phyloP scores from a whole-genome alignment of 257 asterid genomes.

The Jasminum sambac region DNA sequence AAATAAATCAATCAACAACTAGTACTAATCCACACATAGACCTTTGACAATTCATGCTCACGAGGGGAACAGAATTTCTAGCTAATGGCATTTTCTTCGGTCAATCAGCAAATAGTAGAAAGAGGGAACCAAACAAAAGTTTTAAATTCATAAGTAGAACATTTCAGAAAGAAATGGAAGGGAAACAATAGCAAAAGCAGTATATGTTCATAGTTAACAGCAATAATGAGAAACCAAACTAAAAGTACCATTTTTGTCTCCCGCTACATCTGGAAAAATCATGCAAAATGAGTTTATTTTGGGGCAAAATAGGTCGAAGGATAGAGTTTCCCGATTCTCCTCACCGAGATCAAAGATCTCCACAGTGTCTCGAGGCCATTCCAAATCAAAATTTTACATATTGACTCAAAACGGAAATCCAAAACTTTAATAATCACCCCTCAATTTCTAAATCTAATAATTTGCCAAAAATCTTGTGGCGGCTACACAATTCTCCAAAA shows the following conservation, averaged over 20 bases:
- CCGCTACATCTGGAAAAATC: not conserved
- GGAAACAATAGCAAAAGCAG: not conserved
- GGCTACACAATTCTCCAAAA: too few species aligned
- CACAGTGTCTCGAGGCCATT: not conserved
- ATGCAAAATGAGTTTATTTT: not conserved
- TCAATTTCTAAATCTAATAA: not conserved
- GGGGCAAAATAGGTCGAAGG: not conserved
- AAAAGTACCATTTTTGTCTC: not conserved
- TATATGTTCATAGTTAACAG: not conserved
- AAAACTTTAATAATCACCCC: not conserved
- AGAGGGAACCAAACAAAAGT: not conserved
- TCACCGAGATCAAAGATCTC: not conserved
- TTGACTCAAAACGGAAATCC: too few species aligned
- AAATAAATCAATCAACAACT: not conserved
- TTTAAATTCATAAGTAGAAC: not conserved
- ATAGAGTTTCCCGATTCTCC: not conserved
- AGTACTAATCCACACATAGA: not conserved
- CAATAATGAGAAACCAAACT: not conserved
- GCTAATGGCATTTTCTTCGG: not conserved
- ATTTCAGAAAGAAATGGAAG: not conserved
- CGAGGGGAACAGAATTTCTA: not conserved
- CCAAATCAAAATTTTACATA: not conserved
- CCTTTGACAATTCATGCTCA: not conserved
- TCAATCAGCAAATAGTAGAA: not conserved
- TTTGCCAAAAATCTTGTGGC: too few species aligned